Percentiles rank a stretch among this genome's conserved stretches.
These are phyloP conservation scores for Cladosporium oxysporum DNA, from an alignment of 2,329 filamentous ascomycete genomes.

Conservation along the genomic window DNA sequence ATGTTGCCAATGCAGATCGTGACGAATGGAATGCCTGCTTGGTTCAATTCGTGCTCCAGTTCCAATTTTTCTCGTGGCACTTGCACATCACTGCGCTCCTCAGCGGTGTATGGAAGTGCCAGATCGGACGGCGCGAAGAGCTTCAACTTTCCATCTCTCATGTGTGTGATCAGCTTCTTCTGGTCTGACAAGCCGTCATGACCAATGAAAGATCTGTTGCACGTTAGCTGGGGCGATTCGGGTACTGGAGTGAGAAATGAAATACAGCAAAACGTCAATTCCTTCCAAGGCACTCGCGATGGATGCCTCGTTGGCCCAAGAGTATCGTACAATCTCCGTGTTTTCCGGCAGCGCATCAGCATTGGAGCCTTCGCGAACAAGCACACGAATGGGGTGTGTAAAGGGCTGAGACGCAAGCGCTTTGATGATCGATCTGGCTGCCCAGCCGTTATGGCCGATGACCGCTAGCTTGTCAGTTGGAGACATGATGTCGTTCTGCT, in stretches of 20 bases:
- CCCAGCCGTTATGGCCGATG: conserved; percentile 6
- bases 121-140: conserved; percentile 9
- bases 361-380: background rate
- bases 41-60: background rate
- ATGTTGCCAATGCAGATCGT: conserved; percentile 11
- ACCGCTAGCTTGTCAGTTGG: background rate
- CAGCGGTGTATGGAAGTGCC: conserved; percentile 3
- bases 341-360: background rate
- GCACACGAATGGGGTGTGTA: background rate
- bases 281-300: background rate
- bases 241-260: background rate
- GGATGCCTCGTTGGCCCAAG: background rate
- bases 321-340: background rate
- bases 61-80: conserved; percentile 1
- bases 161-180: background rate
- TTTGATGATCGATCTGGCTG: background rate
- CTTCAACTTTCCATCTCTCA: background rate
- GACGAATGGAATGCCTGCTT: background rate
- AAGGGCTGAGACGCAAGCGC: background rate
- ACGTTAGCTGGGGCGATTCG: background rate
- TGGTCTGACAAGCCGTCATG: background rate
- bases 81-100: background rate
- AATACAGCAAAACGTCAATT: conserved; percentile 3
- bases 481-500: background rate
- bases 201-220: background rate